Evolutionary conservation across 352 stramenopile genomes (phyloP).

Genomic region (Phytophthora quininea): DNA sequence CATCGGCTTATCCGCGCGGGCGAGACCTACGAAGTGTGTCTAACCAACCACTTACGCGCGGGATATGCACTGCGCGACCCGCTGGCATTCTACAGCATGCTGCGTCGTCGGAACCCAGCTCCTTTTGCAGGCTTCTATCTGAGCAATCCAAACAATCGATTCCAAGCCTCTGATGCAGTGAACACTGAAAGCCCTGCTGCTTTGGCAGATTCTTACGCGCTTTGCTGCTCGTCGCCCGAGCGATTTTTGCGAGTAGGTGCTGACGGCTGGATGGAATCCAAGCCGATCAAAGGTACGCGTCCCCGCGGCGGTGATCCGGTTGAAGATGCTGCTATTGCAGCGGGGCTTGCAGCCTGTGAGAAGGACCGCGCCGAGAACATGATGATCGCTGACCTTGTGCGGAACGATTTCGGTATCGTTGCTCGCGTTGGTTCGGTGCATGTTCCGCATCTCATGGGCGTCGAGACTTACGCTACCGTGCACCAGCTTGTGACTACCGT

Average conservation of each 20-base stretch:
- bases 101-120: conserved; percentile 93
- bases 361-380: conserved; percentile 98
- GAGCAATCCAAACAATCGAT: conserved; percentile 57
- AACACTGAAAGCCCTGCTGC: background rate
- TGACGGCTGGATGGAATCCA: conserved; percentile 92
- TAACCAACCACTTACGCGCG: conserved; percentile 94
- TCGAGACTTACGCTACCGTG: conserved; percentile 97
- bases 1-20: conserved; percentile 91
- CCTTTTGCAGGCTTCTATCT: conserved; percentile 94
- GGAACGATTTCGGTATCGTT: conserved; percentile 96
- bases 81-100: conserved; percentile 88
- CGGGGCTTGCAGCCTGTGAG: conserved; percentile 79
- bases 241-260: conserved; percentile 88
- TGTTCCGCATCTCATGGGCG: conserved; percentile 93
- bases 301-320: conserved; percentile 46
- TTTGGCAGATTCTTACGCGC: conserved; percentile 69
- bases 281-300: conserved; percentile 97
- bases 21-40: conserved; percentile 96
- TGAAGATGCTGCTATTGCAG: conserved; percentile 68
- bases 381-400: conserved; percentile 98
- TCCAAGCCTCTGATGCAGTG: conserved; percentile 11
- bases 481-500: conserved; percentile 98
- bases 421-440: conserved; percentile 92
- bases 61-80: conserved; percentile 46
- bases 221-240: conserved; percentile 97